Evolutionary conservation across 306 rosid species (phyloP).

Genomic region (Calophaca sinica): DNA sequence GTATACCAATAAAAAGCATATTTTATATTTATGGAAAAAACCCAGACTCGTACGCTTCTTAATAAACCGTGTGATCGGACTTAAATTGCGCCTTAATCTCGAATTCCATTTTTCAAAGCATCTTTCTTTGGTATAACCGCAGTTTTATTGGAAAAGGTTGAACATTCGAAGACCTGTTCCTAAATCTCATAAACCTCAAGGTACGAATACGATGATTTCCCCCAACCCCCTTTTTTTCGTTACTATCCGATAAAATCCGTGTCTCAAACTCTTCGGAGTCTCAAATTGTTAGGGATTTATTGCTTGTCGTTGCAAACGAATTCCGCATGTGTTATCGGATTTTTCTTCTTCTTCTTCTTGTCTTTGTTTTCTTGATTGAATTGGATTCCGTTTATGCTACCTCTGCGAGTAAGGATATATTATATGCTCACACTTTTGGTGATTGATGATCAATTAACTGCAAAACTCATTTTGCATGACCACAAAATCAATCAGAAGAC

Average conservation of each 20-base stretch:
- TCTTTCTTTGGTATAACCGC: background rate
- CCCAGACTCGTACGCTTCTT: background rate
- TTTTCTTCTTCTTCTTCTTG: background rate
- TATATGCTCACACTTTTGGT: background rate
- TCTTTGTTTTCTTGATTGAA: background rate
- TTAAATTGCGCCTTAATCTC: background rate
- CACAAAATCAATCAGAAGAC: background rate
- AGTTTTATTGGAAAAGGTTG: background rate
- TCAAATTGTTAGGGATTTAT: background rate
- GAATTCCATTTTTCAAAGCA: background rate
- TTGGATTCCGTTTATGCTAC: background rate
- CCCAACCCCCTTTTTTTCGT: background rate
- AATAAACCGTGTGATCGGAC: background rate
- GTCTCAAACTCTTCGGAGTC: constrained; percentile 3
- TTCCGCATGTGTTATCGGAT: constrained; percentile 12
- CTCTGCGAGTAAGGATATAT: background rate
- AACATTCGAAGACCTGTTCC: constrained; percentile 4
- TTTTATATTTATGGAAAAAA: background rate
- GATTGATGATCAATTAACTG: background rate
- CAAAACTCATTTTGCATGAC: background rate
- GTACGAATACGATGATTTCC: constrained; percentile 16
- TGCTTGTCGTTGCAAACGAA: background rate
- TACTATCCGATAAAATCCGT: background rate
- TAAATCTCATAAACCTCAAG: constrained; percentile 33
- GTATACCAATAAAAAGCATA: background rate